Evolutionary conservation across 164 flowering plant species (phyloP), one percentile per base, ranked within the genome.

Genomic region (Stephania yunnanensis): DNA sequence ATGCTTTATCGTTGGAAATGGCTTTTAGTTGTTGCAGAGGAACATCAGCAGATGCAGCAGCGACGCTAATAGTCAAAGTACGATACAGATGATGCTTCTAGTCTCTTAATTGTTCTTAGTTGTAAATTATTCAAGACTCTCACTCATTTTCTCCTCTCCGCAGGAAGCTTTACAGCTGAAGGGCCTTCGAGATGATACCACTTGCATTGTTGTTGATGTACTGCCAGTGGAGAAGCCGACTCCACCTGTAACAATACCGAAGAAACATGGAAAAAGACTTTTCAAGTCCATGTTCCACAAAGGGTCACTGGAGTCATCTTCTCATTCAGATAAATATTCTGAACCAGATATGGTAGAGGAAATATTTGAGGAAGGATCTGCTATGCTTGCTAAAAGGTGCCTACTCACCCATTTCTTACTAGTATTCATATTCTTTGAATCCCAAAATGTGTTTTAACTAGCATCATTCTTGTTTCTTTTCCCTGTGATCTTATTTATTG

Each of bases 101-200:
- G 30, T 46, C 71, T 17, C 13, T 7, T 65, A 46, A 19, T n/a
- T 19, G 70, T 61, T 31, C 20, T 69, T 7, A 70, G 48, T 30
- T 73, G 10, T 13, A 25, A 6, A 52, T 52, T 20, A 46, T 10
- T 44, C 12, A 19, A 11, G n/a, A 20, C 20, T 19, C 25, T 61
- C 29, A 58, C 20, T 19, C 29, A 61, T 61, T 15, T 61, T n/a
- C 7, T 61, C 25, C n/a, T 2, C 10, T 61, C 25, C 20, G 25
- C 87, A 95, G 99, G 99, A 93, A 82, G 90, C 99, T 58, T 79
- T 95, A 70, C 85, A 80, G 48, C 73, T 72, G 29, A 91, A 89
- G 83, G 99, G 99, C 63, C 90, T 94, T 73, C 83, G 97, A 79
- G 99, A 96, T 85, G 99, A 96, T 79, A 96, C 99, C 29, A 96